These are phyloP conservation scores for Aspergillus baeticus DNA, from an alignment of 495 filamentous ascomycete genomes.

Conservation along the genomic window DNA sequence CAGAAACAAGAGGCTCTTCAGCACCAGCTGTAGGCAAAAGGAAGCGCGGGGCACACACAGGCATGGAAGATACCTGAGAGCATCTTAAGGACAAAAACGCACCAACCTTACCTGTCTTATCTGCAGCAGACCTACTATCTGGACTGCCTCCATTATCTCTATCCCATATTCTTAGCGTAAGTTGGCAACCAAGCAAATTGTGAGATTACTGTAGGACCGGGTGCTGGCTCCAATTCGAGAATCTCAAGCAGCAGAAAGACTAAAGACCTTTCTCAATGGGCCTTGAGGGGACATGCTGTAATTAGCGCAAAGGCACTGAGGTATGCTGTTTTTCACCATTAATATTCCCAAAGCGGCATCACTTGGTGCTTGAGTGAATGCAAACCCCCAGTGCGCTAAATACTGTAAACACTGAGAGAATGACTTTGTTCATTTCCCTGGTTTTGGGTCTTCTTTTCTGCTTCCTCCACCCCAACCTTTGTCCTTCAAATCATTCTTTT, in stretches of 20 bases:
- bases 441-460: no score
- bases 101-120: background rate
- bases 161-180: background rate
- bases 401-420: background rate
- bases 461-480: no score
- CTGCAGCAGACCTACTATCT: background rate
- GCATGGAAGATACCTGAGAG: slow-evolving; percentile 10
- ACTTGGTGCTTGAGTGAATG: slow-evolving; percentile 6
- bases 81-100: background rate
- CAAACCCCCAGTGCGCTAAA: no score
- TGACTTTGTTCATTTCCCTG: background rate
- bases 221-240: background rate
- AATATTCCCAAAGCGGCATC: slow-evolving; percentile 18
- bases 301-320: background rate
- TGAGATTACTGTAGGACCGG: background rate
- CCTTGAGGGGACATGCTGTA: background rate
- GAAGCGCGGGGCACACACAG: slow-evolving; percentile 28
- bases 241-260: background rate
- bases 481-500: no score
- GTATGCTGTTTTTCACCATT: slow-evolving; percentile 3
- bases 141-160: background rate
- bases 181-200: background rate
- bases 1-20: slow-evolving; percentile 24
- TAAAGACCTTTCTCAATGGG: no score
- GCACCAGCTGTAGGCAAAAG: slow-evolving; percentile 31